Evolutionary conservation across 495 filamentous ascomycete genomes (phyloP), one percentile per base, ranked within the genome.

Genomic region (Clavariopsis aquatica): DNA sequence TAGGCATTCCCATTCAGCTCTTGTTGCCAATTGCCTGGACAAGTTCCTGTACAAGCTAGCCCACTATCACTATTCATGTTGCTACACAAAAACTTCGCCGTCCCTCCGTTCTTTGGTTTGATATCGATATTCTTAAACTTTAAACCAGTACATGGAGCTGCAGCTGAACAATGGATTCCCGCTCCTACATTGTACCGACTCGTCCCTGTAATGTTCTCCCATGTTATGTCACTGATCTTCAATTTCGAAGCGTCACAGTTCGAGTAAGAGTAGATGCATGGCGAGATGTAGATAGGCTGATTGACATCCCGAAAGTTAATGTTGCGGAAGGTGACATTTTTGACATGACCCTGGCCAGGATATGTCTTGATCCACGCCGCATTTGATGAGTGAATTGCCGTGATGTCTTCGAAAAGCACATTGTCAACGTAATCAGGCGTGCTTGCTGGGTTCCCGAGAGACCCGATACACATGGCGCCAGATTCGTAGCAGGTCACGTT

Each of bases 211-310:
- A 85, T 80, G 68, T 87, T 85, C 56, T 80, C 75, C 80, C 80
- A 87, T 29, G 72, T 77, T 49, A 86, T 74, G 66, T 83, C 77
- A 23, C 49, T 60, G 38, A 55, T 81, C 28, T 78, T 72, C 47
- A 85, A 73, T 56, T 78, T 79, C 28, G 76, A 81, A n/a, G 70
- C 73, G 62, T 85, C 81, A 76, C 83, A 84, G 15, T 70, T 68
- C 54, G 23, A 69, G 51, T 64, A 61, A 23, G 75, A 79, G 72
- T 85, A 86, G 69, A 84, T 85, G 68, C 84, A 86, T 17, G 78
- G 74, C 13, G 81, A 82, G 24, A 86, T 78, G 67, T 85, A 83
- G 65, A 85, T 83, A 17, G 83, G 84, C 76, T 81, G 76, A 80
- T 78, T 69, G 80, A 84, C 79, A 73, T 84, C 79, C 51, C 72